Percentiles rank a stretch among this genome's conserved stretches.
These are phyloP conservation scores for Boletus huronensis DNA, from an alignment of 768 basidiomycete species.

Conservation along the genomic window DNA sequence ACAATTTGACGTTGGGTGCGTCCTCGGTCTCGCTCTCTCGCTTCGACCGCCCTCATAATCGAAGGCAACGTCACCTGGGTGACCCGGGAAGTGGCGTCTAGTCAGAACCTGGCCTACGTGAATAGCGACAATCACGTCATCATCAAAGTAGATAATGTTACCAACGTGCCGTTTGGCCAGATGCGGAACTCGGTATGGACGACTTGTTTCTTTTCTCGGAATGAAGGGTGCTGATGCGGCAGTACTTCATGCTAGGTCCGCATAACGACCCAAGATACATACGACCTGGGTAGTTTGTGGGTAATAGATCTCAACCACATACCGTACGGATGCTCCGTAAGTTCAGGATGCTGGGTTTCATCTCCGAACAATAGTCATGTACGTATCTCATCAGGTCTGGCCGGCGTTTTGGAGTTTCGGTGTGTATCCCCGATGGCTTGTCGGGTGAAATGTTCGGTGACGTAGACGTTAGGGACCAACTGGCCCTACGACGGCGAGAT, in stretches of 20 bases:
- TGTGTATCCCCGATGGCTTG: conserved; percentile 1
- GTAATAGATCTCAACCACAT: conserved; percentile 45
- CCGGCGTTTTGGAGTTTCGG: conserved; percentile 33
- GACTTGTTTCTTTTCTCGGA: not conserved
- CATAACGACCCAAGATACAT: conserved; percentile 42
- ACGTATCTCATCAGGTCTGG: conserved; percentile 21
- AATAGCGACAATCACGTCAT: conserved; percentile 62
- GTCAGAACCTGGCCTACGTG: conserved; percentile 54
- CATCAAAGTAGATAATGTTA: conserved; percentile 70
- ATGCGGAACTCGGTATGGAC: conserved; percentile 57
- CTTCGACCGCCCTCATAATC: conserved; percentile 1
- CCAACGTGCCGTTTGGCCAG: conserved; percentile 46
- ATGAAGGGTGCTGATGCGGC: not conserved
- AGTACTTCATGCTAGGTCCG: conserved; percentile 40
- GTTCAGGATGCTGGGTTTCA: conserved; percentile 14
- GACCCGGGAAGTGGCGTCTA: conserved; percentile 42
- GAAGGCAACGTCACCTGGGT: conserved; percentile 65
- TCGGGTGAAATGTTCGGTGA: not conserved
- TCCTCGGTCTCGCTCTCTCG: conserved; percentile 32
- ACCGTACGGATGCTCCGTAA: conserved; percentile 57
- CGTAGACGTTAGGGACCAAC: conserved; percentile 12
- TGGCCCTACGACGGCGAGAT: conserved; percentile 52
- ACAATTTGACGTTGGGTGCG: conserved; percentile 42
- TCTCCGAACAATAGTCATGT: conserved; percentile 1
- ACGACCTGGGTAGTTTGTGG: conserved; percentile 44